These are phyloP conservation scores for Cenchrus fungigraminus DNA, from an alignment of 176 grass and related monocot species.

Conservation along the genomic window DNA sequence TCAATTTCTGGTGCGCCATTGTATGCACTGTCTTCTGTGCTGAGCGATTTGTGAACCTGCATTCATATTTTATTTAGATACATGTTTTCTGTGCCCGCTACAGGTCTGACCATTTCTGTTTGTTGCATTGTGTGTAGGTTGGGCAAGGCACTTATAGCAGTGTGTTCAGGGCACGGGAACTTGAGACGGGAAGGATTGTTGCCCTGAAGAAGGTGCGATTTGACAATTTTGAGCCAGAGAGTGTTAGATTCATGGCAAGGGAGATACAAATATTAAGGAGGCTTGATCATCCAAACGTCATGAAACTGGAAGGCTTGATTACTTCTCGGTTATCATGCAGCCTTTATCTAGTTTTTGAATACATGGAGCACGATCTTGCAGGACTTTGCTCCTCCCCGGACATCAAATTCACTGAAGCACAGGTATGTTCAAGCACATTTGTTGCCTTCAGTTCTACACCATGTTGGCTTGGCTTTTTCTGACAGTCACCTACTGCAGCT, in stretches of 20 bases:
- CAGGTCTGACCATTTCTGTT: conserved; percentile 1
- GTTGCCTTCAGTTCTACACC: neutral
- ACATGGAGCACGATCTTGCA: conserved; percentile 98
- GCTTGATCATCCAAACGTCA: conserved; percentile 93
- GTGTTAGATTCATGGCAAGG: conserved; percentile 93
- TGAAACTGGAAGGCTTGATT: conserved; percentile 97
- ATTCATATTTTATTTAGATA: neutral
- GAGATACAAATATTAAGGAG: conserved; percentile 93
- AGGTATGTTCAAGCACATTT: conserved; percentile 55
- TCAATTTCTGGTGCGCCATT: neutral
- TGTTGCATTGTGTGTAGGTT: conserved; percentile 55
- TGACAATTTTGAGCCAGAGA: conserved; percentile 95
- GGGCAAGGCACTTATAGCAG: conserved; percentile 99
- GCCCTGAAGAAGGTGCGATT: conserved; percentile 99
- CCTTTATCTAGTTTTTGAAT: conserved; percentile 98
- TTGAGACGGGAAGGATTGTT: conserved; percentile 83
- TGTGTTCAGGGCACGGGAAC: conserved; percentile 86
- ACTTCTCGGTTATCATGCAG: conserved; percentile 83
- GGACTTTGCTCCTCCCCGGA: conserved; percentile 88
- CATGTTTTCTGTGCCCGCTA: neutral
- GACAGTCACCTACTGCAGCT: conserved; percentile 56
- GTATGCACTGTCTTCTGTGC: neutral
- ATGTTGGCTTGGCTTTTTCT: conserved; percentile 20
- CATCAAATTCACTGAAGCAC: conserved; percentile 82
- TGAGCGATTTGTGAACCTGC: neutral